A percentile compares a stretch with the other conserved stretches of the same genome.
Evolutionary conservation across 495 filamentous ascomycete genomes (phyloP).

Genomic region (Xylaria longipes): DNA sequence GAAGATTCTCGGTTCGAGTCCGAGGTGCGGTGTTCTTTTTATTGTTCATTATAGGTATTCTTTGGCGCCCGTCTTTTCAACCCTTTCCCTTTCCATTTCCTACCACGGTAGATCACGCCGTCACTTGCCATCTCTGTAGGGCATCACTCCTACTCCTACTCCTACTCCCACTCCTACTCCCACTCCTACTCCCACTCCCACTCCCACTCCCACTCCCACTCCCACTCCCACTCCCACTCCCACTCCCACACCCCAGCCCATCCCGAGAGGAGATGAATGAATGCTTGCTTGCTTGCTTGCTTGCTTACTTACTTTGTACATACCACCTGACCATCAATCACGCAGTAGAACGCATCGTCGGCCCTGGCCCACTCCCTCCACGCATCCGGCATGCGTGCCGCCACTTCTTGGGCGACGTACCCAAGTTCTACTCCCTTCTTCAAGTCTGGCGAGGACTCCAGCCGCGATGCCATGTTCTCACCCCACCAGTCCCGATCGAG

Average conservation of each 20-base stretch:
- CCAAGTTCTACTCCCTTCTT: slow-evolving; percentile 42
- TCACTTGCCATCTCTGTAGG: too few relatives aligned
- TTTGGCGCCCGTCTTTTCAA: neutral
- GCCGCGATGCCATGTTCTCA: slow-evolving; percentile 17
- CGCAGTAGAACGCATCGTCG: slow-evolving; percentile 37
- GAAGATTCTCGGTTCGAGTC: slow-evolving; percentile 33
- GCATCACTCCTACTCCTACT: too few relatives aligned
- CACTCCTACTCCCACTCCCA: neutral
- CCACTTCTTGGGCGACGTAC: slow-evolving; percentile 40
- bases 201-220: neutral
- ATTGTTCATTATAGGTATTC: neutral
- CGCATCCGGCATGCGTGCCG: slow-evolving; percentile 48
- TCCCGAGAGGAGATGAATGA: neutral
- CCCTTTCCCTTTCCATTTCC: neutral
- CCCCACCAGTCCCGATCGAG: slow-evolving; percentile 14
- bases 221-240: neutral
- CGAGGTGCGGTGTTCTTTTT: slow-evolving; percentile 22
- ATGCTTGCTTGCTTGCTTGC: too few relatives aligned
- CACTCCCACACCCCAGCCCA: neutral
- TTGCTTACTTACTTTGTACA: slow-evolving; percentile 3
- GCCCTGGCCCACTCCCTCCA: slow-evolving; percentile 49
- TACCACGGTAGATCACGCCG: neutral
- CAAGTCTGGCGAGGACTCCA: neutral
- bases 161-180: too few relatives aligned
- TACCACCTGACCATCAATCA: slow-evolving; percentile 17